Evolutionary conservation across 192 early-diverging fungal species (phyloP).

Genomic region (Gonapodya prolifera): DNA sequence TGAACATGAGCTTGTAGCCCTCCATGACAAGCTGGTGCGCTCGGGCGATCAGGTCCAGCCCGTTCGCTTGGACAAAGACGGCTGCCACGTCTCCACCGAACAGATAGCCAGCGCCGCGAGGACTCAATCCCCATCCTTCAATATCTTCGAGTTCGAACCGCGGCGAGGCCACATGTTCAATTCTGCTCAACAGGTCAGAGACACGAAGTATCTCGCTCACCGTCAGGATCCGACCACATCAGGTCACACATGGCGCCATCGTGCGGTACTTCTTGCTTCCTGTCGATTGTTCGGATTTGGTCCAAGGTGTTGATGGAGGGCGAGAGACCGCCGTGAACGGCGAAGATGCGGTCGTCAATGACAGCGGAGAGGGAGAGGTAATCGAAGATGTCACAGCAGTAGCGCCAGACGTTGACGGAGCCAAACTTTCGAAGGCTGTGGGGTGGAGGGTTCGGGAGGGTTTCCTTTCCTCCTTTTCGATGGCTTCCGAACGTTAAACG

Average conservation of each 20-base stretch:
- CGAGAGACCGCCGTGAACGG: conserved; percentile 90
- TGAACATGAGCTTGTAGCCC: conserved; percentile 90
- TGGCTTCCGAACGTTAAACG: neutral
- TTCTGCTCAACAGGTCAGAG: too few relatives aligned
- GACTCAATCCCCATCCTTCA: conserved; percentile 85
- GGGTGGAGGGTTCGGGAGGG: too few relatives aligned
- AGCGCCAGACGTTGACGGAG: conserved; percentile 90
- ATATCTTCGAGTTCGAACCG: too few relatives aligned
- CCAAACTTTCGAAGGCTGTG: conserved; percentile 75
- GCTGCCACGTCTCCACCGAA: conserved; percentile 90
- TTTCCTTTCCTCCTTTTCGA: neutral
- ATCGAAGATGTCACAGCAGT: conserved; percentile 96
- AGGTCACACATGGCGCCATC: conserved; percentile 97
- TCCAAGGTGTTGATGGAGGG: conserved; percentile 87
- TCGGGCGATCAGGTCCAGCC: conserved; percentile 45
- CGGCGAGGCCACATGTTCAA: too few relatives aligned
- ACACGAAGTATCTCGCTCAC: too few relatives aligned
- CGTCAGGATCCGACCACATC: conserved; percentile 95
- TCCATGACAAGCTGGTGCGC: conserved; percentile 12
- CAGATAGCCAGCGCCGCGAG: conserved; percentile 93
- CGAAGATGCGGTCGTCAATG: conserved; percentile 89
- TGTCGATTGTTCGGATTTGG: conserved; percentile 12
- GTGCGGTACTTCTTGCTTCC: conserved; percentile 80
- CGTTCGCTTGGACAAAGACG: conserved; percentile 47
- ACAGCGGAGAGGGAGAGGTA: conserved; percentile 90